These are phyloP conservation scores for Jatropha multifida DNA, from an alignment of 441 rosid species.

Conservation along the genomic window DNA sequence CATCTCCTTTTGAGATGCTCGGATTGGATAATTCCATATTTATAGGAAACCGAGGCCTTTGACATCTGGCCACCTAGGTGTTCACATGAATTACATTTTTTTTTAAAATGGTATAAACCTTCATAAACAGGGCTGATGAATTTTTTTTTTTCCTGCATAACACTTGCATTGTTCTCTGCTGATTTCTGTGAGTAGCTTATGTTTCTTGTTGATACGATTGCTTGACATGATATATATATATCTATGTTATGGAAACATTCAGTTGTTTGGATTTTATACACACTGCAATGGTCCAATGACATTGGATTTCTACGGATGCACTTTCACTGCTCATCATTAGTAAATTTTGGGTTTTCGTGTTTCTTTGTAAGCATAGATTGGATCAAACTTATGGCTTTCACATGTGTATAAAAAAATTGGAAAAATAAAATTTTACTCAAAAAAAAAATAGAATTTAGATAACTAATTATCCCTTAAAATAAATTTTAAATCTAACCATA, in stretches of 20 bases:
- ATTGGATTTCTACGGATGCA: no score
- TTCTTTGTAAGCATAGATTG: no score
- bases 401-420: no score
- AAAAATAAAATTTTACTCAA: no score
- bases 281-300: background rate
- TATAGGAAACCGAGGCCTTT: conserved; percentile 17
- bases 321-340: no score
- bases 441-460: no score
- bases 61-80: conserved; percentile 22
- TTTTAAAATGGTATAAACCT: conserved; percentile 20
- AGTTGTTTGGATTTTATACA: background rate
- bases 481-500: no score
- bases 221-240: conserved; percentile 20
- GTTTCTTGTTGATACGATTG: conserved; percentile 15
- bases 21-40: conserved; percentile 6
- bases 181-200: conserved; percentile 28
- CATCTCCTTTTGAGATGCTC: conserved; percentile 41
- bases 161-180: conserved; percentile 2
- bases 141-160: background rate
- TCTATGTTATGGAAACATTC: background rate
- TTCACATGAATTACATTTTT: conserved; percentile 18
- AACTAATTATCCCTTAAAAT: no score
- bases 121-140: conserved; percentile 12
- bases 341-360: no score
- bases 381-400: no score